A percentile compares a stretch with the other conserved stretches of the same genome.
These are phyloP conservation scores for Penicillium freii DNA, from an alignment of 2,329 filamentous ascomycete species.

Conservation along the genomic window DNA sequence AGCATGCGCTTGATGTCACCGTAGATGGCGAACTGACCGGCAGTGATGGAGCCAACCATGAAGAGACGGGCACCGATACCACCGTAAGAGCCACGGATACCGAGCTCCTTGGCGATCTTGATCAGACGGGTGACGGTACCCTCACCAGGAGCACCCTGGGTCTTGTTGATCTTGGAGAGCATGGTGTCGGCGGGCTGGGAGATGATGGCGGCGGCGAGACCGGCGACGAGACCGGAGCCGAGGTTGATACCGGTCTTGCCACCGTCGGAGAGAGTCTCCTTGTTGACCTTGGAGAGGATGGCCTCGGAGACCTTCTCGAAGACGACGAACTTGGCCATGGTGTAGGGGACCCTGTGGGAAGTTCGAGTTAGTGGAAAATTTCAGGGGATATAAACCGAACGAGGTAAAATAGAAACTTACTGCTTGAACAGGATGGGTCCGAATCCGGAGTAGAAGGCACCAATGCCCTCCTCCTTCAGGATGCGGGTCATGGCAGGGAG, in stretches of 20 bases:
- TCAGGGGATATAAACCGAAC: too few relatives aligned
- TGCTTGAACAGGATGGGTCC: constrained; percentile 85
- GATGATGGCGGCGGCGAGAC: constrained; percentile 82
- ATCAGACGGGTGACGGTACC: constrained; percentile 75
- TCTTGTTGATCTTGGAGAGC: constrained; percentile 96
- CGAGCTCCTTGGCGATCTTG: constrained; percentile 87
- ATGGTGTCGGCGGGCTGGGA: constrained; percentile 92
- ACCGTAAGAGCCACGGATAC: constrained; percentile 71
- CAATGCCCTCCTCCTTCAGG: constrained; percentile 74
- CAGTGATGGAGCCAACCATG: constrained; percentile 67
- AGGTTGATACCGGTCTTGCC: constrained; percentile 80
- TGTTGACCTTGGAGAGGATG: constrained; percentile 68
- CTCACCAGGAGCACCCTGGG: constrained; percentile 81
- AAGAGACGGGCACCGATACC: constrained; percentile 67
- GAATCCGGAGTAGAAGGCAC: constrained; percentile 88
- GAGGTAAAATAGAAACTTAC: constrained; percentile 46
- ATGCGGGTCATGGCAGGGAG: constrained; percentile 80
- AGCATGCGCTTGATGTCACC: constrained; percentile 69
- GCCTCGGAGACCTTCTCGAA: constrained; percentile 83
- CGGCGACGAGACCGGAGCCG: constrained; percentile 77
- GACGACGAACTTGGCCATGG: constrained; percentile 93
- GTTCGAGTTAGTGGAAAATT: constrained; percentile 1
- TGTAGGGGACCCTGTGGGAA: constrained; percentile 72
- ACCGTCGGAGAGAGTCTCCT: constrained; percentile 64
- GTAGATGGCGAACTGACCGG: constrained; percentile 87